These are phyloP conservation scores for Microstegium vimineum DNA, from an alignment of 176 grass and related monocot genomes.

Conservation along the genomic window DNA sequence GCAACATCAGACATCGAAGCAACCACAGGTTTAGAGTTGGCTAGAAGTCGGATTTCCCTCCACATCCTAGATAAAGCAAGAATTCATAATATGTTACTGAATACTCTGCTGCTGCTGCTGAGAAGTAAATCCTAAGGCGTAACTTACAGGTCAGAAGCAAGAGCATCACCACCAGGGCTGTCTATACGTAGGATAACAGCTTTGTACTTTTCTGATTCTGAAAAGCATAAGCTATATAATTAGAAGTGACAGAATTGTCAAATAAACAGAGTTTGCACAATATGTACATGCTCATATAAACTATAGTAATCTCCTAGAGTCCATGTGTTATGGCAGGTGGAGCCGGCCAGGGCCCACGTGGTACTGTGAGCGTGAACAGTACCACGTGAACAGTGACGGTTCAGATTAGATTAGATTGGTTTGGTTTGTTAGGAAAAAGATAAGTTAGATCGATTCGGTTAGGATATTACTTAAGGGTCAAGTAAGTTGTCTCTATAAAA, in stretches of 20 bases:
- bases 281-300: background rate
- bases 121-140: background rate
- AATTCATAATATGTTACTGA: conserved; percentile 21
- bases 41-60: conserved; percentile 91
- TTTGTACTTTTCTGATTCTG: conserved; percentile 87
- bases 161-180: conserved; percentile 95
- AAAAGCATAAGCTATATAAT: conserved; percentile 34
- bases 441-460: no score
- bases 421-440: no score
- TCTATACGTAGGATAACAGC: conserved; percentile 94
- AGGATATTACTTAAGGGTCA: no score
- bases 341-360: no score
- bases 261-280: conserved; percentile 10
- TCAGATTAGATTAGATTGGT: no score
- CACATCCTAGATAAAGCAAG: conserved; percentile 81
- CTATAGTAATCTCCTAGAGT: conserved; percentile 10
- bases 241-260: conserved; percentile 22
- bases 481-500: no score
- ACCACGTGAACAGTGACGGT: no score
- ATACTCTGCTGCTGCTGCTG: background rate
- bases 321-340: no score
- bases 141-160: conserved; percentile 99
- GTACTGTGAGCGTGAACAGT: no score
- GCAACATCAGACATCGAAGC: conserved; percentile 98
- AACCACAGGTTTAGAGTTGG: conserved; percentile 82